Evolutionary conservation across 768 basidiomycete species (phyloP).

Genomic region (Lactifluus echinatus): DNA sequence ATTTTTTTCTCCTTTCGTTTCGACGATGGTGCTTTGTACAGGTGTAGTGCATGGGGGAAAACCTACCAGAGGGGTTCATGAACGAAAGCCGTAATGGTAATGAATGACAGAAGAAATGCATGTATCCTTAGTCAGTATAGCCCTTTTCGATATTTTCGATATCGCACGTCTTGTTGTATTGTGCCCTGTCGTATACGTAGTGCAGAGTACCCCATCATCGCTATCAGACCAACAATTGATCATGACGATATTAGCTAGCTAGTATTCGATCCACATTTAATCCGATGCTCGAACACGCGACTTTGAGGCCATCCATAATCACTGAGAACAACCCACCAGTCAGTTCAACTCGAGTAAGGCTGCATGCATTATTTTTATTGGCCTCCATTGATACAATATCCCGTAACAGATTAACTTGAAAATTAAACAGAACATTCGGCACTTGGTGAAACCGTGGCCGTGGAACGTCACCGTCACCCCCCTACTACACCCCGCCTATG

Average conservation of each 20-base stretch:
- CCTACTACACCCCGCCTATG: no score
- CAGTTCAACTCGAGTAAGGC: no score
- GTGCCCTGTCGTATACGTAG: background rate
- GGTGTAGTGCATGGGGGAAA: background rate
- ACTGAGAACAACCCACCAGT: no score
- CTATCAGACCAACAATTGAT: background rate
- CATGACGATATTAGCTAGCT: background rate
- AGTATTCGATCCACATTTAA: no score
- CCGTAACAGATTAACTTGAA: no score
- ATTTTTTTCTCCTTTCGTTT: background rate
- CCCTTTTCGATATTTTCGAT: background rate
- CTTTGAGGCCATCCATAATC: no score
- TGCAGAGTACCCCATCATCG: background rate
- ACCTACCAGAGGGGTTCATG: background rate
- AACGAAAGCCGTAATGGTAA: background rate
- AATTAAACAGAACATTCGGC: no score
- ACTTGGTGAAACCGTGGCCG: no score
- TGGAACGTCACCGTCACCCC: no score
- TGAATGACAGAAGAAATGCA: background rate
- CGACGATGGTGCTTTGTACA: background rate
- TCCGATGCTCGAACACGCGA: no score
- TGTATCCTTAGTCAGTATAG: conserved; percentile 1
- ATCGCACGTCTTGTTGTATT: background rate
- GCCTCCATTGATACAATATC: no score
- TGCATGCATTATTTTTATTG: no score